Base-by-base conservation (phyloP, 495 filamentous ascomycete species). In the Penicillium cinerascens region DNA sequence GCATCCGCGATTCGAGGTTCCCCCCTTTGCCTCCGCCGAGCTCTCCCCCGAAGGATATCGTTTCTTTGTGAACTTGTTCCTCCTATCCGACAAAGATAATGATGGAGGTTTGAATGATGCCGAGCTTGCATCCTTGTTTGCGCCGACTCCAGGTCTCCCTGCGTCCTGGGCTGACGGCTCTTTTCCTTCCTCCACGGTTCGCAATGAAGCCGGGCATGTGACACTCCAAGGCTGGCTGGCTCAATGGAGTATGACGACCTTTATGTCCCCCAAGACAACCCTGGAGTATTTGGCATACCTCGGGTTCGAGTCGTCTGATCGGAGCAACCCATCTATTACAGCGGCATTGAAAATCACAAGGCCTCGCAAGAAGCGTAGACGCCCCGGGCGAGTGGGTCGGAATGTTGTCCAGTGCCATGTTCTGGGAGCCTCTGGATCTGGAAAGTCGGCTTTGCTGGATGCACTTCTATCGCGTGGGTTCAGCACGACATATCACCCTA, bases 201-300 rank as follows among this genome's bases (percentile, higher is more conserved):
- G 90, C 33, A 97, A 95, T 65, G 93, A 98, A 70, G 89, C 91
- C 9, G 92, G 92, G 1, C 82, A 97, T 69, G 91, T 98, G 55
- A 98, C 93, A 3, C 79, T 97, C 2, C 93, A 98, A 68, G 93
- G 93, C 4, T 98, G 93, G 93, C 80, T 98, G 16, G 95, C 93
- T 4, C 93, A 98, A 57, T 98, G 93, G 93, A 96, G 91, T 69
- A 98, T 98, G 93, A 98, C 95, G 0, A 98, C 93, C 2, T 98
- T 97, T 60, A 81, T 91, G 44, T 91, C 93, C 26, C 92, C 95
- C 15, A 92, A 91, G 64, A 97, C 91, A 0, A 97, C 93, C 0
- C 74, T 98, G 2, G 89, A 92, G 54, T 98, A 98, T 63, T 80
- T 98, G 9, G 95, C 93, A 6, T 97, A 96, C 60, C 82, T 98